phyloP scores from a whole-genome alignment of 2,329 filamentous ascomycete species.

The Tolypocladium pustulatum region DNA sequence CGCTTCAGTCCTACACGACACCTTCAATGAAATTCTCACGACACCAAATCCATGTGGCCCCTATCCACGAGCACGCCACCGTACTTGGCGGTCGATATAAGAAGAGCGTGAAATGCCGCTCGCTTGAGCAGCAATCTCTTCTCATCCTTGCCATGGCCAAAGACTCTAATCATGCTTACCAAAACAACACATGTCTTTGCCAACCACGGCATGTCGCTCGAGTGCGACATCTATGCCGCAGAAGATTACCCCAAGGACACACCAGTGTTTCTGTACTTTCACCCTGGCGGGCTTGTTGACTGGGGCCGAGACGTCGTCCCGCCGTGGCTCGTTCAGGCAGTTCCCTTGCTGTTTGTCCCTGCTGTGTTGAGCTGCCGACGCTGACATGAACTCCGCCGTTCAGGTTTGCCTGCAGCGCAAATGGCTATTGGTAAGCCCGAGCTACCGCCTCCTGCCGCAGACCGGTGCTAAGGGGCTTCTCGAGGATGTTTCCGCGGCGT shows the following conservation, averaged over 20 bases:
- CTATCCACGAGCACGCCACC: background rate
- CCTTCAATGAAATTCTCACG: background rate
- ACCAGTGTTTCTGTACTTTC: constrained; percentile 26
- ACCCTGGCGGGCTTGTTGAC: constrained; percentile 22
- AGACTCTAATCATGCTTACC: constrained; percentile 10
- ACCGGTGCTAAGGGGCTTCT: constrained; percentile 15
- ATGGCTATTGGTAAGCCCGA: constrained; percentile 23
- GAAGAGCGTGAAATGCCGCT: background rate
- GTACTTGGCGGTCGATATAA: background rate
- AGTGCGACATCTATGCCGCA: constrained; percentile 23
- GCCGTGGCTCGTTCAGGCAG: constrained; percentile 25
- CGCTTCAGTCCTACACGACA: background rate
- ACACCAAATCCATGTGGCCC: background rate
- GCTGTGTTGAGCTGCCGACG: background rate
- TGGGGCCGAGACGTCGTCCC: constrained; percentile 19
- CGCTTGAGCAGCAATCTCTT: background rate
- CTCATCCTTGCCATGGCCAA: background rate
- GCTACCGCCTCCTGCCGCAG: constrained; percentile 24
- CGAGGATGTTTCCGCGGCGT: constrained; percentile 20
- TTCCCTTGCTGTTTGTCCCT: background rate
- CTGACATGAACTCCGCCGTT: background rate
- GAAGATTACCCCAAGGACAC: constrained; percentile 10
- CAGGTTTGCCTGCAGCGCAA: constrained; percentile 18
- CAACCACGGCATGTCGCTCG: constrained; percentile 18
- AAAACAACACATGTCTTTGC: constrained; percentile 18